Evolutionary conservation across 805 yeast species (phyloP).

Genomic region (Yarrowia keelungensis): DNA sequence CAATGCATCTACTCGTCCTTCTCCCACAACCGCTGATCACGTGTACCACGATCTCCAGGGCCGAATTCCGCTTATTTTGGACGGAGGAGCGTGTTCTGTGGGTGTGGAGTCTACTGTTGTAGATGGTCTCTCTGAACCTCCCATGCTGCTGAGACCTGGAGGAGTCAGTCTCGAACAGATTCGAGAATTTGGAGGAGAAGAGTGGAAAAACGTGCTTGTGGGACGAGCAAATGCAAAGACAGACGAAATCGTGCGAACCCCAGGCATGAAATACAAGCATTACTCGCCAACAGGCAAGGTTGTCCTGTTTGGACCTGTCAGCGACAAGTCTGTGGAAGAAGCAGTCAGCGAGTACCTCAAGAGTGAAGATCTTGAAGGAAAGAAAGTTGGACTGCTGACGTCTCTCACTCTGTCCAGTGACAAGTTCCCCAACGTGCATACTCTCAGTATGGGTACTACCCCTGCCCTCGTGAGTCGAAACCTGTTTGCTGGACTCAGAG

Average conservation of each 20-base stretch:
- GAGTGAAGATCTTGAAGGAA: neutral
- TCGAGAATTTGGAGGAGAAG: constrained; percentile 64
- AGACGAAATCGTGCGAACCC: constrained; percentile 77
- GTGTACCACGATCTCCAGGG: constrained; percentile 82
- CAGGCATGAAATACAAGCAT: constrained; percentile 97
- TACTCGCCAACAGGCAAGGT: constrained; percentile 92
- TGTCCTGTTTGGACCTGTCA: constrained; percentile 62
- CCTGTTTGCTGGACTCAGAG: constrained; percentile 74
- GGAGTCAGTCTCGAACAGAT: constrained; percentile 87
- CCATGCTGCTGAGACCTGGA: constrained; percentile 91
- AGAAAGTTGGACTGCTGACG: constrained; percentile 40
- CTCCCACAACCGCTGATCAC: constrained; percentile 88
- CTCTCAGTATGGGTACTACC: constrained; percentile 53
- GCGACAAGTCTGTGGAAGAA: constrained; percentile 45
- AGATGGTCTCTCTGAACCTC: constrained; percentile 86
- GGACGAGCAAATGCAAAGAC: constrained; percentile 63
- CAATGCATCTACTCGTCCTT: constrained; percentile 92
- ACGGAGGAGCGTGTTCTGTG: constrained; percentile 87
- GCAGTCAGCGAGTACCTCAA: constrained; percentile 2
- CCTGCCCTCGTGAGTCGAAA: constrained; percentile 74
- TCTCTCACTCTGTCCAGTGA: constrained; percentile 24
- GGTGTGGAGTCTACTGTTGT: constrained; percentile 96
- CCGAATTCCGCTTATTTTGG: constrained; percentile 80
- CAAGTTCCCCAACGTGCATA: constrained; percentile 41
- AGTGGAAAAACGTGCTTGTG: constrained; percentile 68